phyloP scores from a whole-genome alignment of 2,329 filamentous ascomycete species.

The Exophiala alcalophila region DNA sequence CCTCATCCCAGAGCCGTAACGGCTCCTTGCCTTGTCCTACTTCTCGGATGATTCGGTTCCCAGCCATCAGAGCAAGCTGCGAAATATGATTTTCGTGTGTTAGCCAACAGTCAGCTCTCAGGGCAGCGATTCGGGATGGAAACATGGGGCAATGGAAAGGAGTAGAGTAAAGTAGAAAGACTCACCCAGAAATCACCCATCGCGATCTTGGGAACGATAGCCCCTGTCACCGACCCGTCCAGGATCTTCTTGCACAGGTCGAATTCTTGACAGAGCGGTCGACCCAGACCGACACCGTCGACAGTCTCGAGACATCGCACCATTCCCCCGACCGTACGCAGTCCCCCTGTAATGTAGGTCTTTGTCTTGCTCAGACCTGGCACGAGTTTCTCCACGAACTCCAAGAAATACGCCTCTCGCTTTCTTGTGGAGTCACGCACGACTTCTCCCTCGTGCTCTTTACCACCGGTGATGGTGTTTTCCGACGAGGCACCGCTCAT shows the following conservation, averaged over 20 bases:
- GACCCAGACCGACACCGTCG: slow-evolving; percentile 60
- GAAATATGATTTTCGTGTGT: too few species aligned
- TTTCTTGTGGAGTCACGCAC: slow-evolving; percentile 53
- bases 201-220: slow-evolving; percentile 37
- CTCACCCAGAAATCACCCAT: slow-evolving; percentile 13
- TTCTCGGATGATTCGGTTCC: slow-evolving; percentile 13
- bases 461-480: slow-evolving; percentile 37
- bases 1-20: slow-evolving; percentile 9
- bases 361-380: slow-evolving; percentile 51
- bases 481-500: slow-evolving; percentile 61
- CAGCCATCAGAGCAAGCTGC: slow-evolving; percentile 14
- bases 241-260: slow-evolving; percentile 33
- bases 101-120: too few species aligned
- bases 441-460: slow-evolving; percentile 18
- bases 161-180: too few species aligned
- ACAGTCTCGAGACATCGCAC: slow-evolving; percentile 54
- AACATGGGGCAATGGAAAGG: too few species aligned
- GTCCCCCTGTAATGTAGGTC: slow-evolving; percentile 58
- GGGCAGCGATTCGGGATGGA: too few species aligned
- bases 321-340: slow-evolving; percentile 57
- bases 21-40: slow-evolving; percentile 13
- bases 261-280: slow-evolving; percentile 53
- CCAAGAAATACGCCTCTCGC: slow-evolving; percentile 59
- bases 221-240: slow-evolving; percentile 41
- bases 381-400: slow-evolving; percentile 56